Base-by-base conservation (phyloP, 352 stramenopile species). In the Globisporangium paddicum region DNA sequence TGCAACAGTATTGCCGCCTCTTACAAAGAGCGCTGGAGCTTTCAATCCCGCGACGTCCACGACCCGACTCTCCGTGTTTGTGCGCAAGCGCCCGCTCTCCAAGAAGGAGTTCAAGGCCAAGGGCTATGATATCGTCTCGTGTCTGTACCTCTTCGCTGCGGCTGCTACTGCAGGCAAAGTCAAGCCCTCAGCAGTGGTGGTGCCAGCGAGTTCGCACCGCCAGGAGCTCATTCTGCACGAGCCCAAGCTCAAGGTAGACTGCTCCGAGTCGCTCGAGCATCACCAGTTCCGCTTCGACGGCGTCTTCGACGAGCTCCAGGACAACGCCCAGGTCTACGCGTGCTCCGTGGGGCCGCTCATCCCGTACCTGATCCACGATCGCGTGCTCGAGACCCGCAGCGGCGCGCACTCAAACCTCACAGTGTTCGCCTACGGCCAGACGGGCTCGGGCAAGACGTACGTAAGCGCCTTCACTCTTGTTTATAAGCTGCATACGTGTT, bases 381-480 rank as follows among this genome's bases (percentile, higher is more conserved):
- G 56, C 47, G 53, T 66, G 34, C 28, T 63, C 18, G 57, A 51
- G 23, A 55, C 35, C 23, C 57, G 35, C 30, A 34, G 21, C 40
- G 47, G 37, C 23, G 28, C 35, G 13, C 55, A 62, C 30, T 40
- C 58, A 8, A 58, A 45, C 16, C 58, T 63, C 25, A 58, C 58
- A 2, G 55, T 62, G 44, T 62, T 62, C 18, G 55, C 55, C 82
- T 99, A 99, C 76, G 97, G 97, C 8, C 96, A 99, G 79, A 98
- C 93, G 6, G 94, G 95, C 35, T 90, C 78, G 0, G 93, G 94
- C 9, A 98, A 98, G 64, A 98, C 89, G 37, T 98, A 91, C 64
- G 28, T 32, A 6, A 32, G 6, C 28, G 28, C 28, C 28, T n/a
- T n/a, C 28, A 32, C 28, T 6, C 28, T 32, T 32, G 28, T 32